Base-by-base conservation (phyloP, 1,139 yeast genomes). In the Yamadazyma buinensis region DNA sequence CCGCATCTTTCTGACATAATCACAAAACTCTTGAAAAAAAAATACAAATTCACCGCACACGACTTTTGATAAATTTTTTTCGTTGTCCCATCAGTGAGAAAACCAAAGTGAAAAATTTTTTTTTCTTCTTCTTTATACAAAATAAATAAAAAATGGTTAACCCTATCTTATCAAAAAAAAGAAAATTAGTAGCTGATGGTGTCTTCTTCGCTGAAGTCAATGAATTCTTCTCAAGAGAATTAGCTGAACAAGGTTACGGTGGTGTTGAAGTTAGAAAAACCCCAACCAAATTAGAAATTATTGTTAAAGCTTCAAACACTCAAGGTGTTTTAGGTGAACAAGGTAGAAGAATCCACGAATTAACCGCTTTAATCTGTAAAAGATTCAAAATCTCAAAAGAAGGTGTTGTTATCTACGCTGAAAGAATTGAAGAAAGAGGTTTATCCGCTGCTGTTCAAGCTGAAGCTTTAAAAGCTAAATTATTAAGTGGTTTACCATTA, bases 151-250 rank as follows among this genome's bases (percentile, higher is more conserved):
- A 45, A 53, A 60, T 60, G 66, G 65, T 59, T 53, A 52, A 62
- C 59, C 75, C 79, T 63, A 74, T 78, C 66, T 79, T 82, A 65
- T 82, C 90, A 65, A 82, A 82, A 75, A 81, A 80, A 70, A 82
- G 88, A 81, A 83, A 82, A 82, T 76, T 82, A 61, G 97, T 90
- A 72, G 97, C 97, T 74, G 99, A 92, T 80, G 99, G 99, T 86
- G 99, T 92, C 65, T 87, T 92, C 83, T 92, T 84, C 95, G 99
- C 99, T 75, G 99, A 92, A 79, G 80, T 92, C 68, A 92, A 92
- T 84, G 98, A 92, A 80, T 92, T 92, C 94, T 94, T 92, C 87
- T 87, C 97, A 81, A 88, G 97, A 79, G 98, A 92, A 76, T 85
- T 92, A 67, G 95, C 98, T 61, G 98, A 92, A 78, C 97, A 92